These are phyloP conservation scores for Talaromyces atroroseus DNA, from an alignment of 2,329 filamentous ascomycete genomes.

Conservation along the genomic window DNA sequence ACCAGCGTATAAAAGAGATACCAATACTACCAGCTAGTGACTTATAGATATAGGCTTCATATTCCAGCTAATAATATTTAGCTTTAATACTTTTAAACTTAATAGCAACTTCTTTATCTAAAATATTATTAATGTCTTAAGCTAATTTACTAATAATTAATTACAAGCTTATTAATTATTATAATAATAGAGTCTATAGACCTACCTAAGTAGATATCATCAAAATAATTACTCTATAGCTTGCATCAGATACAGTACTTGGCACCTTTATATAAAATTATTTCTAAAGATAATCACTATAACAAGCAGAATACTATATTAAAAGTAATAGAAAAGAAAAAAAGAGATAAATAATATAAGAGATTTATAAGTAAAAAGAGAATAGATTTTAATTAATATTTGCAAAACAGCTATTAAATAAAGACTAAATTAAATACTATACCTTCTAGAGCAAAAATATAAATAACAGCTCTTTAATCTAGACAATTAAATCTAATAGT, in stretches of 20 bases:
- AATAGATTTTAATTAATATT: too few species aligned
- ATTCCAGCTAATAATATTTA: conserved; percentile 97
- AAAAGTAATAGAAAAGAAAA: too few species aligned
- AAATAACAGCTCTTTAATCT: too few species aligned
- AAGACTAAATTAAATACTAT: too few species aligned
- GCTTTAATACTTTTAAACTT: conserved; percentile 99
- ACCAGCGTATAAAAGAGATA: conserved; percentile 98
- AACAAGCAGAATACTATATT: too few species aligned
- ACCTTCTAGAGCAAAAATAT: too few species aligned
- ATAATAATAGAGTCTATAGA: conserved; percentile 18
- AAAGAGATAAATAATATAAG: too few species aligned
- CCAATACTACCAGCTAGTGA: conserved; percentile 91
- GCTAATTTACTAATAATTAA: background rate
- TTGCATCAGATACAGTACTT: conserved; percentile 99
- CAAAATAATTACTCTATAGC: conserved; percentile 95
- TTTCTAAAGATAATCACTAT: too few species aligned
- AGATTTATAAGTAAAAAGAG: too few species aligned
- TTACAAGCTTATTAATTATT: background rate
- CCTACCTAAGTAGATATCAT: conserved; percentile 89
- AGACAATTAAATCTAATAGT: too few species aligned
- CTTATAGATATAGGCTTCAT: conserved; percentile 88
- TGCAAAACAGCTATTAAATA: too few species aligned
- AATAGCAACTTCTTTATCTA: conserved; percentile 98
- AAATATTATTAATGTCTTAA: conserved; percentile 95
- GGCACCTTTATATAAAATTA: too few species aligned